Percentiles rank a stretch among this genome's conserved stretches.
Conservation (phyloP, 164 flowering plant genomes). For the Santalum album region DNA sequence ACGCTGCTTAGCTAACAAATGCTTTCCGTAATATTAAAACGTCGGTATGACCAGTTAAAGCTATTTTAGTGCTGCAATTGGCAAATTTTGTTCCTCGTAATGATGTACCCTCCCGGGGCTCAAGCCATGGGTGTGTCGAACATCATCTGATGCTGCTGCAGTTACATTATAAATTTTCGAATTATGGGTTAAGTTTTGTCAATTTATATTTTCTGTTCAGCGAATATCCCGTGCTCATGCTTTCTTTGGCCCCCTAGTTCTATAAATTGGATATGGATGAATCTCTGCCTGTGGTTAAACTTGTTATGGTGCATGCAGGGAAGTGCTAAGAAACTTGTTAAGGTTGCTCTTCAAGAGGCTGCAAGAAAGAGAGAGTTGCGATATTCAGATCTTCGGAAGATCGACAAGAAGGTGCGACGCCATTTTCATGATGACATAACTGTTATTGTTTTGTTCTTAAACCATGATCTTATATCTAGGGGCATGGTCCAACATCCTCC, state of each 20-base stretch:
- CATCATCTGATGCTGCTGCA: no score
- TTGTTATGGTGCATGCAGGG: conserved; percentile 30
- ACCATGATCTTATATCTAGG: conserved; percentile 49
- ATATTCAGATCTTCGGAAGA: conserved; percentile 54
- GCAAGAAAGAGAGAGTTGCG: conserved; percentile 75
- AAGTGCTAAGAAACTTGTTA: conserved; percentile 63
- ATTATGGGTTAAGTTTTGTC: no score
- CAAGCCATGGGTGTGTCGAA: no score
- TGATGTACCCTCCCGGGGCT: no score
- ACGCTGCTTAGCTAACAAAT: no score
- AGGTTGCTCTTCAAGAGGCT: conserved; percentile 77
- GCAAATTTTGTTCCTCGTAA: no score
- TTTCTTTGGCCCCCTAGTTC: no score
- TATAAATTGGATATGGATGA: neutral
- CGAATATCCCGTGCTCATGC: neutral
- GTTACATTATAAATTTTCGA: no score
- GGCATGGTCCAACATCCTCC: conserved; percentile 32
- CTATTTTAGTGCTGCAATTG: no score
- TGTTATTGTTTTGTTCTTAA: conserved; percentile 59
- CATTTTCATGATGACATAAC: conserved; percentile 82
- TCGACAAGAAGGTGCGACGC: conserved; percentile 65
- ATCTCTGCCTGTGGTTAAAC: neutral
- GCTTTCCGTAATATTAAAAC: no score
- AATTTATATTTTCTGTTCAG: no score
- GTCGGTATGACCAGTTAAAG: no score